Conservation (phyloP, 768 basidiomycete species). For the Kwoniella newhampshirensis region DNA sequence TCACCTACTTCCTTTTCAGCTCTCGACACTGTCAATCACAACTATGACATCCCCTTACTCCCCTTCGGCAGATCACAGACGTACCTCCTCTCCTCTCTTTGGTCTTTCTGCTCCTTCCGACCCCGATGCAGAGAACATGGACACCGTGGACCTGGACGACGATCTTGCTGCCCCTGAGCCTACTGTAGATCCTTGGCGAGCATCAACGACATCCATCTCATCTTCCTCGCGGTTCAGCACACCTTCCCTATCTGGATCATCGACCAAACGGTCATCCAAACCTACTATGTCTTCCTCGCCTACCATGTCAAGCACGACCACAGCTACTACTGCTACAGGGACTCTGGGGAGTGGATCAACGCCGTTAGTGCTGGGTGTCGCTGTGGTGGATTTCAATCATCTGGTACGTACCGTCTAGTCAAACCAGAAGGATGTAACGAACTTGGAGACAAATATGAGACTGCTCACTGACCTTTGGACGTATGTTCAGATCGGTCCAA, state of each 20-base stretch:
- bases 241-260: constrained; percentile 1
- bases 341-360: constrained; percentile 16
- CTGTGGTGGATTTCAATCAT: constrained; percentile 94
- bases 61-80: no score
- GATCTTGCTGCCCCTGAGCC: neutral
- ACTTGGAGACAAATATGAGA: neutral
- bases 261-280: constrained; percentile 3
- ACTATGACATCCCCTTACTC: no score
- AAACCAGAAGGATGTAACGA: neutral
- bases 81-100: no score
- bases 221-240: constrained; percentile 7
- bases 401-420: constrained; percentile 61
- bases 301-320: constrained; percentile 5
- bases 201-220: constrained; percentile 6
- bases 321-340: neutral
- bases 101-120: no score
- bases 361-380: constrained; percentile 68
- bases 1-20: no score
- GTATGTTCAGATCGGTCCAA: constrained; percentile 75
- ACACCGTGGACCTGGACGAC: no score
- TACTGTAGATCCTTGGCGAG: constrained; percentile 11
- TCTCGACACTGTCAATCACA: no score
- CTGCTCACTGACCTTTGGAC: neutral
- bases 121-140: no score
- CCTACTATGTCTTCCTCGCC: constrained; percentile 10